Evolutionary conservation across 208 protist species (phyloP).

Genomic region (Trypanosoma melophagium): DNA sequence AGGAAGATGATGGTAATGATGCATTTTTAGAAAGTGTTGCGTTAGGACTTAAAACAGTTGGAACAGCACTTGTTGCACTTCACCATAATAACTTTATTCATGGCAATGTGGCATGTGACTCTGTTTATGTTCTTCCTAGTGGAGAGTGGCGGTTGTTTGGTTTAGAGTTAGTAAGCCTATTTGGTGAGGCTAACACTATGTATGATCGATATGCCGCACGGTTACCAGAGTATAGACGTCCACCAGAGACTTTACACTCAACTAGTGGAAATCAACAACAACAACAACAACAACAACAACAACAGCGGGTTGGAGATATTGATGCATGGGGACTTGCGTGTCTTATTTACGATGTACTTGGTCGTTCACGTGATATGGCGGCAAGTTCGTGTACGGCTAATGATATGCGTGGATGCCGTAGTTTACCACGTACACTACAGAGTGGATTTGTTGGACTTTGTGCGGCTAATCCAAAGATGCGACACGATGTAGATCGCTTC

Average conservation of each 20-base stretch:
- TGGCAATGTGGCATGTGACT: conserved; percentile 65
- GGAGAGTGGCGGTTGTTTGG: conserved; percentile 85
- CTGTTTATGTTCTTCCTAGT: conserved; percentile 62
- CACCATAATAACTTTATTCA: conserved; percentile 79
- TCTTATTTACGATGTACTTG: conserved; percentile 73
- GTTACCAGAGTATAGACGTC: conserved; percentile 39
- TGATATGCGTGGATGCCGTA: conserved; percentile 30
- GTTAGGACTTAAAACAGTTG: conserved; percentile 59
- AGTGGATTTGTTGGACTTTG: conserved; percentile 50
- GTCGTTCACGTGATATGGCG: conserved; percentile 25
- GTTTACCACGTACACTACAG: conserved; percentile 54
- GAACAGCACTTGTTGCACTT: conserved; percentile 53
- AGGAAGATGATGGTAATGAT: conserved; percentile 22
- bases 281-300: background rate
- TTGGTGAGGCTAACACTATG: conserved; percentile 19
- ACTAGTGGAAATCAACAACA: background rate
- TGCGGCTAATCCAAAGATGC: conserved; percentile 43
- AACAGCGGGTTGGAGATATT: conserved; percentile 26
- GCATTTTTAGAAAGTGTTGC: conserved; percentile 48
- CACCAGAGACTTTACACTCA: conserved; percentile 31
- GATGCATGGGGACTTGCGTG: conserved; percentile 83
- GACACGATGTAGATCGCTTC: conserved; percentile 48
- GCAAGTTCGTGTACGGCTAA: conserved; percentile 17
- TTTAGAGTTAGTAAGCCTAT: conserved; percentile 59
- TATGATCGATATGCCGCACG: conserved; percentile 32